These are phyloP conservation scores for Blastocystis sp. DNA, from an alignment of 352 stramenopile species.

Conservation along the genomic window DNA sequence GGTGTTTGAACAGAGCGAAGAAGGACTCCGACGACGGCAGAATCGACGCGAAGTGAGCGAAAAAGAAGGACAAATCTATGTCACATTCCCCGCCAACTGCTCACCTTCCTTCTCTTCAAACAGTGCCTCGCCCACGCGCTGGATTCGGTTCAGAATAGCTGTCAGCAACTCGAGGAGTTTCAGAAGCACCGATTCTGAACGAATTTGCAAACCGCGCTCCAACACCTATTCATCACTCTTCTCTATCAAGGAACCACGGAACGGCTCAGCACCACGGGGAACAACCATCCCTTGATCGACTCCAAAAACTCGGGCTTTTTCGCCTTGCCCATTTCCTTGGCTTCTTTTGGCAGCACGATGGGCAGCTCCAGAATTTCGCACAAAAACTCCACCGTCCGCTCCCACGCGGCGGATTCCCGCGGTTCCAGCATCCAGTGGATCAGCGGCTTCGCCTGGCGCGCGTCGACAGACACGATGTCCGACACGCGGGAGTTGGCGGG, in stretches of 20 bases:
- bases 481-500: neutral
- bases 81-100: too few species aligned
- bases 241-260: neutral
- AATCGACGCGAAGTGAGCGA: neutral
- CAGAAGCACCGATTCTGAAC: neutral
- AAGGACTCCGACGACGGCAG: neutral
- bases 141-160: neutral
- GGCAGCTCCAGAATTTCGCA: conserved; percentile 31
- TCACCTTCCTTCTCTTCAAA: neutral
- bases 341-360: neutral
- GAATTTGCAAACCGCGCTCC: neutral
- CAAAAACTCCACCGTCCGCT: conserved; percentile 43
- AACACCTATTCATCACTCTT: neutral
- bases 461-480: neutral
- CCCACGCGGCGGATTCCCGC: conserved; percentile 3
- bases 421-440: conserved; percentile 63
- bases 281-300: neutral
- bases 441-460: neutral
- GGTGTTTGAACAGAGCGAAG: conserved; percentile 29
- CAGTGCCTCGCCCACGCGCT: neutral
- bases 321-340: neutral
- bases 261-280: conserved; percentile 13
- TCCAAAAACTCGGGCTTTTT: conserved; percentile 37
- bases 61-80: neutral
- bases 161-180: conserved; percentile 17